Percentiles rank a stretch among this genome's conserved stretches.
Conservation (phyloP, 768 basidiomycete species). For the Imleria badia region DNA sequence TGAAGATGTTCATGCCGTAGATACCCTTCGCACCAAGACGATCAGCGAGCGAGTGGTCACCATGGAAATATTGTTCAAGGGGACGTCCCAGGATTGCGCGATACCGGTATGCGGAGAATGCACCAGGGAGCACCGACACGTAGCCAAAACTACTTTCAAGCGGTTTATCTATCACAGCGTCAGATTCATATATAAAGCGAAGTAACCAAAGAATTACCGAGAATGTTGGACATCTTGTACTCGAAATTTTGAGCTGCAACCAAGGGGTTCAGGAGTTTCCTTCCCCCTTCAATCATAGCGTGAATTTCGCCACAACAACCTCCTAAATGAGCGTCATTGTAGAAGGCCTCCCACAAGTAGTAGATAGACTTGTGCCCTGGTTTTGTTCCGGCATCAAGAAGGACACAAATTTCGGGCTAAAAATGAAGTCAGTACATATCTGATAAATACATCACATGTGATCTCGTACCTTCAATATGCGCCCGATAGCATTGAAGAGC, state of each 20-base stretch:
- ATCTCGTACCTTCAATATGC: conserved; percentile 59
- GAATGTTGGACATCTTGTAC: conserved; percentile 98
- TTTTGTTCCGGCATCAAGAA: conserved; percentile 95
- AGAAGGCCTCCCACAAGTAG: conserved; percentile 92
- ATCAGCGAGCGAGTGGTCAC: conserved; percentile 87
- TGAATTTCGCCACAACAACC: conserved; percentile 95
- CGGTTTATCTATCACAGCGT: conserved; percentile 67
- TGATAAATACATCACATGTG: conserved; percentile 13
- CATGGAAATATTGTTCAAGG: conserved; percentile 82
- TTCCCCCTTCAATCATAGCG: conserved; percentile 93
- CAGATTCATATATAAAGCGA: conserved; percentile 3
- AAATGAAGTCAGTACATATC: neutral
- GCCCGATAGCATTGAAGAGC: conserved; percentile 93
- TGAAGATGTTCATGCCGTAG: conserved; percentile 96
- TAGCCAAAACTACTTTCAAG: conserved; percentile 96
- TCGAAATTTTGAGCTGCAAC: conserved; percentile 97
- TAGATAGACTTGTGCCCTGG: conserved; percentile 96
- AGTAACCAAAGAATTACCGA: conserved; percentile 47
- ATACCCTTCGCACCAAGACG: conserved; percentile 92
- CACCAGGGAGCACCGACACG: conserved; percentile 92
- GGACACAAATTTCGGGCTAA: conserved; percentile 88
- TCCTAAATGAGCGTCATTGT: conserved; percentile 74
- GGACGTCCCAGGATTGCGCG: conserved; percentile 89
- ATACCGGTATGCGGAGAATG: conserved; percentile 95
- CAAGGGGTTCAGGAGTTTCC: conserved; percentile 87